These are phyloP conservation scores for Coelastrella sp. DNA, from an alignment of 139 green algal genomes.

Conservation along the genomic window DNA sequence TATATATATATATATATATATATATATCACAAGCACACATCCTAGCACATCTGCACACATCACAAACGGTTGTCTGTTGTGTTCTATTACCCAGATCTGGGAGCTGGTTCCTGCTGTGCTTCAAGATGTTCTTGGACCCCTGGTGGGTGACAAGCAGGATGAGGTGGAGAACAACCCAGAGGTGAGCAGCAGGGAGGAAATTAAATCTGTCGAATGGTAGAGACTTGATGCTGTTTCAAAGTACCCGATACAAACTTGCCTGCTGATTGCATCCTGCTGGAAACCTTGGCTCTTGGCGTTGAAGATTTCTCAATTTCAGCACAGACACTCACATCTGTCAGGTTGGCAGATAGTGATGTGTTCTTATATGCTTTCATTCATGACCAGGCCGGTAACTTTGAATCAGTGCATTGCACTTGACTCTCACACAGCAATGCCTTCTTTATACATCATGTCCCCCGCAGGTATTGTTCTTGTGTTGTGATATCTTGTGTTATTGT, in stretches of 20 bases:
- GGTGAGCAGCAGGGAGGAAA: neutral
- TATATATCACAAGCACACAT: neutral
- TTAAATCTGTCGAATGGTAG: neutral
- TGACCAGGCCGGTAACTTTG: too few relatives aligned
- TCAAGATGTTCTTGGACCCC: neutral
- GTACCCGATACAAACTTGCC: neutral
- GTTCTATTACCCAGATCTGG: constrained; percentile 31
- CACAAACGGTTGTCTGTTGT: neutral
- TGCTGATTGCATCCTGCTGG: neutral
- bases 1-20: too few relatives aligned
- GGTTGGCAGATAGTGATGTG: neutral
- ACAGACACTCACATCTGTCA: neutral
- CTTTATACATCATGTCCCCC: too few relatives aligned
- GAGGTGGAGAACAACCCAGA: constrained; percentile 26
- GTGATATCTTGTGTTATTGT: too few relatives aligned
- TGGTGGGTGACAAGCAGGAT: constrained; percentile 24
- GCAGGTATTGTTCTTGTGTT: too few relatives aligned
- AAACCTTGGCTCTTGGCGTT: neutral
- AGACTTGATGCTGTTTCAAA: neutral
- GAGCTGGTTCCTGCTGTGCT: constrained; percentile 34
- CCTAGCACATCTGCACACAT: neutral
- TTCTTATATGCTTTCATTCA: neutral
- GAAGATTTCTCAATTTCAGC: too few relatives aligned
- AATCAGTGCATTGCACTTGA: too few relatives aligned
- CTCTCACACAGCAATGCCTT: too few relatives aligned